phyloP scores from a whole-genome alignment of 2,329 filamentous ascomycete species.

The Penicillium polonicum region DNA sequence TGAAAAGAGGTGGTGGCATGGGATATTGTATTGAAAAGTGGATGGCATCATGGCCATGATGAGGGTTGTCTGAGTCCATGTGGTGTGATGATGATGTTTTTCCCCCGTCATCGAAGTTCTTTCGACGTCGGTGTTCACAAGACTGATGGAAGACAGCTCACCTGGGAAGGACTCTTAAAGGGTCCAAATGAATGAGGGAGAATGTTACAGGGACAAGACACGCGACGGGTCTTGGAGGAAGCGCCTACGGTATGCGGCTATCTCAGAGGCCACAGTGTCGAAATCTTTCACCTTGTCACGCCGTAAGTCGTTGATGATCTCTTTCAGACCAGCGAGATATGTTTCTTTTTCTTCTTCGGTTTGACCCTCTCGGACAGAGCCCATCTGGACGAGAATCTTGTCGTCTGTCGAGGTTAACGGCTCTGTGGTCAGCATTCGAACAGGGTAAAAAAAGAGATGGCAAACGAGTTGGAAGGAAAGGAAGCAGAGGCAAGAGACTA shows the following conservation, averaged over 20 bases:
- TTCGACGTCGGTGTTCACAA: conserved; percentile 12
- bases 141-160: conserved; percentile 19
- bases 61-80: conserved; percentile 7
- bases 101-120: conserved; percentile 3
- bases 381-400: conserved; percentile 52
- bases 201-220: conserved; percentile 46
- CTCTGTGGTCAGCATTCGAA: conserved; percentile 42
- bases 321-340: conserved; percentile 48
- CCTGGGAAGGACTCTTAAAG: conserved; percentile 12
- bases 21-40: conserved; percentile 18
- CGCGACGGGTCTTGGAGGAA: conserved; percentile 49
- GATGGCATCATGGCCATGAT: conserved; percentile 3
- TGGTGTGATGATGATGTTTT: conserved; percentile 9
- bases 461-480: conserved; percentile 10
- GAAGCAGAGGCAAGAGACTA: conserved; percentile 7
- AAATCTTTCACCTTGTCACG: conserved; percentile 52
- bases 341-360: conserved; percentile 45
- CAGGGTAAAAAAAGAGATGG: conserved; percentile 26
- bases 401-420: conserved; percentile 48
- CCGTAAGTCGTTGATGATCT: conserved; percentile 51
- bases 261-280: conserved; percentile 48
- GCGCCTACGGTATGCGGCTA: conserved; percentile 52
- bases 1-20: conserved; percentile 7
- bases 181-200: conserved; percentile 5
- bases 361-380: conserved; percentile 47